These are phyloP conservation scores for Salix exigua DNA, from an alignment of 345 rosid genomes.

Conservation along the genomic window DNA sequence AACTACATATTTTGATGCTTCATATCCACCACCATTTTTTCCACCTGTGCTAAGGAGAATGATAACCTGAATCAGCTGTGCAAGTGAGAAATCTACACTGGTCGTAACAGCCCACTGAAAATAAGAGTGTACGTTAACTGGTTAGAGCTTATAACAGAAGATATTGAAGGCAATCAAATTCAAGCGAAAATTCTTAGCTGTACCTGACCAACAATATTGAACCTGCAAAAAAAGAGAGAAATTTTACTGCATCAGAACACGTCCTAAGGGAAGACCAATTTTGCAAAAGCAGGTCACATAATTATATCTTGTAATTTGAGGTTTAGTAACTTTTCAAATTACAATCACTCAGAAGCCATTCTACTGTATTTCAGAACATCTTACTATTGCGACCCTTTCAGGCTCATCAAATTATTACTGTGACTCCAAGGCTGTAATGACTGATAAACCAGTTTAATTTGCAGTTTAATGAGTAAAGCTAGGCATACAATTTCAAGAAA, in stretches of 20 bases:
- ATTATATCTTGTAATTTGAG: background rate
- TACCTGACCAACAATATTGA: constrained; percentile 96
- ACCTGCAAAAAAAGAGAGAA: constrained; percentile 56
- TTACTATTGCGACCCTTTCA: background rate
- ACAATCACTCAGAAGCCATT: background rate
- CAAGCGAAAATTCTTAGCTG: constrained; percentile 4
- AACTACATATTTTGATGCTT: constrained; percentile 75
- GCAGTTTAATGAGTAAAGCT: background rate
- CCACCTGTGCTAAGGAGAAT: constrained; percentile 92
- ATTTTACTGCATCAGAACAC: constrained; percentile 23
- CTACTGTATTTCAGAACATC: background rate
- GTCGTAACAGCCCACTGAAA: constrained; percentile 93
- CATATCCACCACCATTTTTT: constrained; percentile 86
- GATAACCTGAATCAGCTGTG: constrained; percentile 64
- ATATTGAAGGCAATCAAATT: constrained; percentile 5
- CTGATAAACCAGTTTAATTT: background rate
- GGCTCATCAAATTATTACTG: background rate
- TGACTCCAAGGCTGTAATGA: background rate
- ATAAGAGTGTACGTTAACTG: constrained; percentile 1
- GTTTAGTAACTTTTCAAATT: background rate
- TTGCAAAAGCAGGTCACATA: background rate
- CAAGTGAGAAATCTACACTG: constrained; percentile 64
- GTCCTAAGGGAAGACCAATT: background rate
- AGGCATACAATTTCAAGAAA: background rate
- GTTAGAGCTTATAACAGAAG: constrained; percentile 14